Evolutionary conservation across 306 rosid species (phyloP).

Genomic region (Trifolium subterraneum): DNA sequence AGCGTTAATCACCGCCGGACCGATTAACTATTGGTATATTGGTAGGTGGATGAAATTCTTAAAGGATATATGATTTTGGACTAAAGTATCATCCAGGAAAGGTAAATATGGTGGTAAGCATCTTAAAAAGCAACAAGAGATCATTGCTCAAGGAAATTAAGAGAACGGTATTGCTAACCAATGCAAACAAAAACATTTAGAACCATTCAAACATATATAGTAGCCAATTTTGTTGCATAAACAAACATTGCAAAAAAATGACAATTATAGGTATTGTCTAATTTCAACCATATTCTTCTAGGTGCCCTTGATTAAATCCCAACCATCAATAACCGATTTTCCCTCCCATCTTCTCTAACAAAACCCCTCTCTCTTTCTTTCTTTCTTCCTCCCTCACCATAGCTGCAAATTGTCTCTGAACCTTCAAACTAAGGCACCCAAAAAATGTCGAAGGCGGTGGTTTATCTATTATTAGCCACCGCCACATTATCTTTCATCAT

Average conservation of each 20-base stretch:
- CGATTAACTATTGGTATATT: too few species aligned
- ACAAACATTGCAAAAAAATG: slow-evolving; percentile 26
- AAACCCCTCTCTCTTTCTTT: not conserved
- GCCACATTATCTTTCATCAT: slow-evolving; percentile 55
- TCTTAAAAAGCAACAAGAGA: too few species aligned
- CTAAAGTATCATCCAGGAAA: too few species aligned
- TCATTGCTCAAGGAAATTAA: too few species aligned
- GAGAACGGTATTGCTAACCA: too few species aligned
- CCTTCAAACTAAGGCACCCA: not conserved
- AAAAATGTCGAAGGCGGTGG: slow-evolving; percentile 79
- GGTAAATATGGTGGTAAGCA: too few species aligned
- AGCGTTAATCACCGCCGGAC: too few species aligned
- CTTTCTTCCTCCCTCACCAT: not conserved
- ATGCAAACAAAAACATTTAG: too few species aligned
- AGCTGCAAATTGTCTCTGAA: not conserved
- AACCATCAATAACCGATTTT: slow-evolving; percentile 48
- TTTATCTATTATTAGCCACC: slow-evolving; percentile 56
- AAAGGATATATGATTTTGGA: too few species aligned
- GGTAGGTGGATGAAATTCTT: too few species aligned
- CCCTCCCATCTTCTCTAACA: slow-evolving; percentile 35
- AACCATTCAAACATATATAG: not conserved
- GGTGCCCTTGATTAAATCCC: slow-evolving; percentile 14
- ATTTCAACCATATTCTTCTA: slow-evolving; percentile 4
- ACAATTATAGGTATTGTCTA: not conserved
- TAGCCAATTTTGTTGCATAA: not conserved